phyloP scores from a whole-genome alignment of 169 alveolate genomes.

The Eimeria sp. region DNA sequence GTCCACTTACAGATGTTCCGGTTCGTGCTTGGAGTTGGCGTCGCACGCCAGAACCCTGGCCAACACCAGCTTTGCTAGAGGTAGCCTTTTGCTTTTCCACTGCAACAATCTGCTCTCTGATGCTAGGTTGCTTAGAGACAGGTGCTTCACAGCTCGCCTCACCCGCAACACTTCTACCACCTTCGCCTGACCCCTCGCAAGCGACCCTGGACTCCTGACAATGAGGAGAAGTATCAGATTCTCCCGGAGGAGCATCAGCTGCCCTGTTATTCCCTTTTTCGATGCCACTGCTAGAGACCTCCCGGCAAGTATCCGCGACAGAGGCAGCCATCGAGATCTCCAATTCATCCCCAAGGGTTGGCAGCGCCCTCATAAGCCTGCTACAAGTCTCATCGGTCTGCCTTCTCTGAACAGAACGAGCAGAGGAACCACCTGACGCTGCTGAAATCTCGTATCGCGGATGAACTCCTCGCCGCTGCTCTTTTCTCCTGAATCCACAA shows the following conservation, averaged over 20 bases:
- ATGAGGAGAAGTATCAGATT: not conserved
- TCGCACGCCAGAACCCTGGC: not conserved
- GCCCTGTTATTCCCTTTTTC: not conserved
- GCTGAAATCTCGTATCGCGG: conserved; percentile 59
- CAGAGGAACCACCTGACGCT: conserved; percentile 36
- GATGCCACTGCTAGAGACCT: not conserved
- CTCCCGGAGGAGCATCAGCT: not conserved
- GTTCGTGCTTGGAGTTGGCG: not conserved
- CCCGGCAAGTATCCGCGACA: not conserved
- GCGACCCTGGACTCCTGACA: not conserved
- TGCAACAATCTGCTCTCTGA: conserved; percentile 8
- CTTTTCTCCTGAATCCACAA: conserved; percentile 40
- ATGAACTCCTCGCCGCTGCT: conserved; percentile 58
- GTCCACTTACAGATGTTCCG: conserved; percentile 3
- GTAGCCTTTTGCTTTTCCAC: conserved; percentile 7
- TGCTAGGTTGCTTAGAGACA: not conserved
- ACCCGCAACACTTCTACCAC: not conserved
- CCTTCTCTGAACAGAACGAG: not conserved
- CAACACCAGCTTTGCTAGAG: not conserved
- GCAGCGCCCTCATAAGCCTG: conserved; percentile 12
- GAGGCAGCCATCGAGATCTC: conserved; percentile 9
- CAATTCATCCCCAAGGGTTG: conserved; percentile 63
- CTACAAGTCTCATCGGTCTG: not conserved
- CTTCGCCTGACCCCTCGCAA: not conserved
- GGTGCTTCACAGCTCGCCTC: not conserved